A percentile compares a stretch with the other conserved stretches of the same genome.
phyloP scores from a whole-genome alignment of 805 yeast species.

The Nakazawaea ambrosiae region DNA sequence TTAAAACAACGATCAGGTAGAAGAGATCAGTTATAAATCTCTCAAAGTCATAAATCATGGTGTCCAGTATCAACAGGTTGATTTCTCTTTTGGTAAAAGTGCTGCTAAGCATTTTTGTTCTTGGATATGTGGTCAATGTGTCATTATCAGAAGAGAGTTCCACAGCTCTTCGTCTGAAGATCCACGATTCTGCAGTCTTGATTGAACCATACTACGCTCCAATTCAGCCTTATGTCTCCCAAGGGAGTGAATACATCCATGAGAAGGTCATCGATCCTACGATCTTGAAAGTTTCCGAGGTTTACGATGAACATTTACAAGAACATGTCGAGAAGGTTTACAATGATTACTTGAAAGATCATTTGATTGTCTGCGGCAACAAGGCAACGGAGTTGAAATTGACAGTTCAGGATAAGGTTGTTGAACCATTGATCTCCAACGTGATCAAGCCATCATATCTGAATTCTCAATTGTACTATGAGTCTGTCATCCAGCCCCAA shows the following conservation, averaged over 20 bases:
- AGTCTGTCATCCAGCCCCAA: background rate
- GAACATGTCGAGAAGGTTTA: constrained; percentile 1
- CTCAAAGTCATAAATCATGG: no score
- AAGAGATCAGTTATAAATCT: no score
- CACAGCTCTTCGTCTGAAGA: no score
- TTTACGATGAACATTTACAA: constrained; percentile 1
- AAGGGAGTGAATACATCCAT: background rate
- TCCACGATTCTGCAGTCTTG: no score
- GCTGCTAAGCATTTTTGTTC: no score
- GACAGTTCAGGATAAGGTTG: background rate
- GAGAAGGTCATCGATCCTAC: constrained; percentile 2
- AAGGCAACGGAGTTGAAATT: no score
- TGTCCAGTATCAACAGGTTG: no score
- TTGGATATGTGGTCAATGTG: no score
- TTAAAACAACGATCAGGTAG: no score
- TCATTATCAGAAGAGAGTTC: no score
- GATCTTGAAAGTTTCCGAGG: background rate
- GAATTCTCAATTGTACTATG: background rate
- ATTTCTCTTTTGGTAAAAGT: no score
- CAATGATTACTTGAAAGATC: background rate
- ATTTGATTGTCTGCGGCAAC: background rate
- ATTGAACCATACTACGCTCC: constrained; percentile 5
- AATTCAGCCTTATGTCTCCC: constrained; percentile 1
- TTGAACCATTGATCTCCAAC: background rate
- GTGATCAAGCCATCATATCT: background rate